Evolutionary conservation across 495 filamentous ascomycete genomes (phyloP).

Genomic region (Bacidia gigantensis): DNA sequence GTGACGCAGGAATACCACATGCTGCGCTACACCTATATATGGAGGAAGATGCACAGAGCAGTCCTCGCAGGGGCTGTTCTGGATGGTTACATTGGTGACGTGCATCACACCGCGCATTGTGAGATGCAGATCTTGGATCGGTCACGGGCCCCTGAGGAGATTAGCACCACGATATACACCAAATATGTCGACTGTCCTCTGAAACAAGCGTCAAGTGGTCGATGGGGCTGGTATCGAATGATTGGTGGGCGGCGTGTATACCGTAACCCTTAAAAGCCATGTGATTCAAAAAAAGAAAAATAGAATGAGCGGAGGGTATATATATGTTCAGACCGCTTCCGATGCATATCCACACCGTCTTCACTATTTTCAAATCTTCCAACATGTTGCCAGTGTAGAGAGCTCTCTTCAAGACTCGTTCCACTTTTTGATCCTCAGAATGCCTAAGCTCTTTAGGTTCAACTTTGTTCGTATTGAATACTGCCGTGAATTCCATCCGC

Average conservation of each 20-base stretch:
- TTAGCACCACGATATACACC: neutral
- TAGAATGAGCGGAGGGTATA: too few relatives aligned
- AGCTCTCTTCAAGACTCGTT: too few relatives aligned
- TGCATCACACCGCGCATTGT: constrained; percentile 20
- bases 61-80: neutral
- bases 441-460: too few relatives aligned
- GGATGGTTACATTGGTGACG: constrained; percentile 17
- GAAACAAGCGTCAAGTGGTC: neutral
- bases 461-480: too few relatives aligned
- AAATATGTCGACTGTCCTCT: neutral
- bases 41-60: constrained; percentile 24
- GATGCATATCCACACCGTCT: too few relatives aligned
- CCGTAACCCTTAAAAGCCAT: neutral
- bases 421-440: too few relatives aligned
- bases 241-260: neutral
- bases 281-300: too few relatives aligned
- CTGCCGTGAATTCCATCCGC: too few relatives aligned
- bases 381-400: too few relatives aligned
- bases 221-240: neutral
- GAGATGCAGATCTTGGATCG: constrained; percentile 1
- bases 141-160: neutral
- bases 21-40: constrained; percentile 24
- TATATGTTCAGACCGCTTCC: too few relatives aligned
- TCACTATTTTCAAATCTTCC: too few relatives aligned
- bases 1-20: constrained; percentile 27